A percentile compares a stretch with the other conserved stretches of the same genome.
phyloP scores from a whole-genome alignment of 148 eudicot species.

The Silene conica region DNA sequence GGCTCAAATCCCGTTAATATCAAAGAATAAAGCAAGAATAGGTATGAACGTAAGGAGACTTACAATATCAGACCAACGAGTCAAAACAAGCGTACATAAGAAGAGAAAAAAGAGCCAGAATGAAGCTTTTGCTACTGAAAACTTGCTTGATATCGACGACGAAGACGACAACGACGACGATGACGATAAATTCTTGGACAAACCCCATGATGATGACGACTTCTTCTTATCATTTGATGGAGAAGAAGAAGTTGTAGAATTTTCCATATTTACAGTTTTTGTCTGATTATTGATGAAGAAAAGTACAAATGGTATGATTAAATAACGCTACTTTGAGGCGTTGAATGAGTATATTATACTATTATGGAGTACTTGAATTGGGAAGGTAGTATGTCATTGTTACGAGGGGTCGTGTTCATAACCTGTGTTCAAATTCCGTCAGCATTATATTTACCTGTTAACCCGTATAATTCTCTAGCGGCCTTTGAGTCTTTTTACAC shows the following conservation, averaged over 20 bases:
- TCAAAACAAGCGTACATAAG: slow-evolving; percentile 16
- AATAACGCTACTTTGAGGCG: not conserved
- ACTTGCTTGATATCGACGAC: not conserved
- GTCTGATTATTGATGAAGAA: not conserved
- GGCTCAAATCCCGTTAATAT: too few relatives aligned
- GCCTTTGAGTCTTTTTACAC: too few relatives aligned
- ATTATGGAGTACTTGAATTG: not conserved
- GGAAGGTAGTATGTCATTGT: not conserved
- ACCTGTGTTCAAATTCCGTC: too few relatives aligned
- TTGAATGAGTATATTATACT: not conserved
- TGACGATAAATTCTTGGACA: not conserved
- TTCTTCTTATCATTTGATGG: slow-evolving; percentile 2
- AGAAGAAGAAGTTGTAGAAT: not conserved
- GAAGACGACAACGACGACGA: slow-evolving; percentile 4
- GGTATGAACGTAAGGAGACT: not conserved
- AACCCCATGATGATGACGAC: not conserved
- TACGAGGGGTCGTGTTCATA: not conserved
- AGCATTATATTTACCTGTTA: too few relatives aligned
- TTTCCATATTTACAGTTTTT: slow-evolving; percentile 22
- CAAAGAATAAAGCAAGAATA: too few relatives aligned
- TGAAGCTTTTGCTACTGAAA: slow-evolving; percentile 15
- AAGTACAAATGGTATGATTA: not conserved
- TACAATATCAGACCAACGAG: slow-evolving; percentile 30
- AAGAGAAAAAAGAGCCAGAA: slow-evolving; percentile 21
- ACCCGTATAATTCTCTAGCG: too few relatives aligned